These are phyloP conservation scores for Diplodia seriata DNA, from an alignment of 2,329 filamentous ascomycete species.

Conservation along the genomic window DNA sequence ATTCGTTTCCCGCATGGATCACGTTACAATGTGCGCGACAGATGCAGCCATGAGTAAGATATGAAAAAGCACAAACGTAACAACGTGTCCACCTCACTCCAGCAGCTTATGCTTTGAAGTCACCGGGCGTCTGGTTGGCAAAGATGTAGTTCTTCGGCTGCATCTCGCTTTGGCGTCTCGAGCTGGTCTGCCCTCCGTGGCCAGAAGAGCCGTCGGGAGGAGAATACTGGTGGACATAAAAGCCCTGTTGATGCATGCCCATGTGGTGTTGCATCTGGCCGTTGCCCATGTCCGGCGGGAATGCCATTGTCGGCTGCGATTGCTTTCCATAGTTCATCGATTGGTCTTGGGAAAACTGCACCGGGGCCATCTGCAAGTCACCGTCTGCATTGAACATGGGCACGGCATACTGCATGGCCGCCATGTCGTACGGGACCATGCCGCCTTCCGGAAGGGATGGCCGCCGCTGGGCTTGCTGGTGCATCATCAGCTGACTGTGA, in stretches of 20 bases:
- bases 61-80: slow-evolving; percentile 18
- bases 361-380: slow-evolving; percentile 34
- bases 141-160: slow-evolving; percentile 57
- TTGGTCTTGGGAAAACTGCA: slow-evolving; percentile 33
- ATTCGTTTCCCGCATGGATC: slow-evolving; percentile 25
- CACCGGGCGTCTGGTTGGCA: slow-evolving; percentile 54
- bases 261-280: slow-evolving; percentile 25
- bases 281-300: slow-evolving; percentile 4
- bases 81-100: slow-evolving; percentile 4
- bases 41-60: slow-evolving; percentile 22
- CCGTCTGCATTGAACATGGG: slow-evolving; percentile 36
- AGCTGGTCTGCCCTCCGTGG: slow-evolving; percentile 33
- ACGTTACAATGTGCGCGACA: slow-evolving; percentile 13
- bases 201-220: slow-evolving; percentile 43
- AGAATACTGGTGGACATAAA: slow-evolving; percentile 57
- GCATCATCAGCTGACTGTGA: slow-evolving; percentile 13
- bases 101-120: slow-evolving; percentile 45
- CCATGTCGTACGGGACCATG: slow-evolving; percentile 31
- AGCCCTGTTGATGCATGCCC: slow-evolving; percentile 45
- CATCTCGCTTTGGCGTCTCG: slow-evolving; percentile 39
- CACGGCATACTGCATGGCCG: slow-evolving; percentile 33
- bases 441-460: slow-evolving; percentile 35
- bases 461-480: slow-evolving; percentile 22
- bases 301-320: slow-evolving; percentile 10
- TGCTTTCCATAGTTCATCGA: slow-evolving; percentile 24